Conservation (phyloP, 148 eudicot genomes). For the Vaccinium corymbosum region DNA sequence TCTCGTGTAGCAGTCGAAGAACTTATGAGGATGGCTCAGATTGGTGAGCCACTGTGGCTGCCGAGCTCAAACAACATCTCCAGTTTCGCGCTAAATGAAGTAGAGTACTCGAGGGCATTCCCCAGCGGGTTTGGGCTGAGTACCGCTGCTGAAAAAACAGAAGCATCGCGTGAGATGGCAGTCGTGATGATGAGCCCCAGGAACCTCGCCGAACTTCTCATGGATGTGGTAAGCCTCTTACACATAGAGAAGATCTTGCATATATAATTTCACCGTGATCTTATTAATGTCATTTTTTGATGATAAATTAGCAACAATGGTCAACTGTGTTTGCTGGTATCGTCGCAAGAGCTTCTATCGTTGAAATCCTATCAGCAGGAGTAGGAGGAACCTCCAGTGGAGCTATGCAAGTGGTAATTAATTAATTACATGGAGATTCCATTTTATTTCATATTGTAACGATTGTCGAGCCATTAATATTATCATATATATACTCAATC, state of each 20-base stretch:
- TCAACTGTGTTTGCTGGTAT: constrained; percentile 36
- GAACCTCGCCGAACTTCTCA: constrained; percentile 39
- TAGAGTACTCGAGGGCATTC: constrained; percentile 36
- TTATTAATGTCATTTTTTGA: neutral
- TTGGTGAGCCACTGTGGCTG: constrained; percentile 45
- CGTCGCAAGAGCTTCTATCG: constrained; percentile 31
- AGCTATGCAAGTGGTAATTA: constrained; percentile 42
- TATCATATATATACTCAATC: neutral
- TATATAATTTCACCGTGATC: too few relatives aligned
- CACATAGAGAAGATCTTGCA: neutral
- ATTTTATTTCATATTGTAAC: neutral
- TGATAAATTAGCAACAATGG: constrained; percentile 32
- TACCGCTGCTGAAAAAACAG: constrained; percentile 19
- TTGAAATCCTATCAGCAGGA: constrained; percentile 42
- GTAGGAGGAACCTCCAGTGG: constrained; percentile 36
- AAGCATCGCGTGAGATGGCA: constrained; percentile 37
- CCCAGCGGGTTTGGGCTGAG: constrained; percentile 31
- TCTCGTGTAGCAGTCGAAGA: constrained; percentile 43
- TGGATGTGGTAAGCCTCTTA: constrained; percentile 41
- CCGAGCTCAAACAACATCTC: constrained; percentile 3
- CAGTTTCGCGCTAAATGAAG: constrained; percentile 24
- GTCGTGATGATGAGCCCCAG: constrained; percentile 34
- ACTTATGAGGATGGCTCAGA: constrained; percentile 27
- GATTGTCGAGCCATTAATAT: neutral
- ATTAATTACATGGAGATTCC: neutral